These are phyloP conservation scores for Aspergillus caelatus DNA, from an alignment of 2,329 filamentous ascomycete species.

Conservation along the genomic window DNA sequence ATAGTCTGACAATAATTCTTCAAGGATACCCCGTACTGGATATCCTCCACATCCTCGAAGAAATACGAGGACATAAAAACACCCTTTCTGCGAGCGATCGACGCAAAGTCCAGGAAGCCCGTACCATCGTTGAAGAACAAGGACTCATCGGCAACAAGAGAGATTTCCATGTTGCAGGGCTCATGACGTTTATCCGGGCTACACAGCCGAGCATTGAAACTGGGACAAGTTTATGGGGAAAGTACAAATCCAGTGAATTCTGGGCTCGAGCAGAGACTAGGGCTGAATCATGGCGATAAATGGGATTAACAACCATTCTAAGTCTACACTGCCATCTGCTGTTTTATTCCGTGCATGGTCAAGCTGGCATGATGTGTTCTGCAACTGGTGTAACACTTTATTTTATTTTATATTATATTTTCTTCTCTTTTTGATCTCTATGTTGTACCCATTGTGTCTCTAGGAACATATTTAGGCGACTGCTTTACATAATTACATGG, in stretches of 20 bases:
- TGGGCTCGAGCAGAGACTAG: neutral
- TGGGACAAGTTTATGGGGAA: neutral
- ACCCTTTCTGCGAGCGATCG: neutral
- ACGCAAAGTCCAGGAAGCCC: neutral
- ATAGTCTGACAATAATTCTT: neutral
- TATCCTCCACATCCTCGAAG: neutral
- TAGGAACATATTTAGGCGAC: no score
- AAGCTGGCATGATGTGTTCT: no score
- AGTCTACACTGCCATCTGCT: no score
- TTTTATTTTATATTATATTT: no score
- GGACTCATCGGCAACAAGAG: neutral
- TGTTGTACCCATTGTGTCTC: no score
- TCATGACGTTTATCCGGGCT: neutral
- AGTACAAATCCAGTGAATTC: neutral
- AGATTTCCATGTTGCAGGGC: neutral
- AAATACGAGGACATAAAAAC: neutral
- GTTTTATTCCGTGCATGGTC: no score
- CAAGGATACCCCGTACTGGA: neutral
- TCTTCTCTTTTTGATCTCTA: no score
- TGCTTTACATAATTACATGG: no score
- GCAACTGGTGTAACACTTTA: no score
- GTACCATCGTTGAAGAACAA: neutral
- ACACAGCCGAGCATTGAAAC: neutral
- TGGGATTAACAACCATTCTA: no score
- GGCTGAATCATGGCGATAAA: neutral